phyloP scores from a whole-genome alignment of 179 eudicot genomes.

The Silene coronaria region DNA sequence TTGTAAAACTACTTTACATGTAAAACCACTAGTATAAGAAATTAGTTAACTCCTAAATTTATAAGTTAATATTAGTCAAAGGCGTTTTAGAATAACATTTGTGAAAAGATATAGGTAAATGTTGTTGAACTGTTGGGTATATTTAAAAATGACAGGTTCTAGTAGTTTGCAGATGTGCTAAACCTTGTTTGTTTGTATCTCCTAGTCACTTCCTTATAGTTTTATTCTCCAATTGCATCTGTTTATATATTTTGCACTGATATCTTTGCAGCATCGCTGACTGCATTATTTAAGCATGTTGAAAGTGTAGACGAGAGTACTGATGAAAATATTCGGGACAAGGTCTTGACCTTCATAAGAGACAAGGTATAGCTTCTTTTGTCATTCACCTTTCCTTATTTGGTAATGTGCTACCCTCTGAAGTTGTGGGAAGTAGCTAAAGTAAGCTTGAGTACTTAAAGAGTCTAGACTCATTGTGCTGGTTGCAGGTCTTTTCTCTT shows the following conservation, averaged over 20 bases:
- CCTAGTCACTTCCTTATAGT: not conserved
- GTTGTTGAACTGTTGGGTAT: not conserved
- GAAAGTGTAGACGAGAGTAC: conserved; percentile 71
- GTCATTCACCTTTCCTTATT: conserved; percentile 1
- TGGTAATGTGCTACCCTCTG: not conserved
- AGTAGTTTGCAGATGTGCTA: not conserved
- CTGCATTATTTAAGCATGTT: conserved; percentile 86
- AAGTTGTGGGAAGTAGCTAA: not conserved
- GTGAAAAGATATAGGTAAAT: not conserved
- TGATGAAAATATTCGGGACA: conserved; percentile 84
- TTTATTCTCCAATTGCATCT: not conserved
- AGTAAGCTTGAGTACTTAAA: not conserved
- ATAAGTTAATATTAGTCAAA: too few relatives aligned
- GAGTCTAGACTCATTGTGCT: conserved; percentile 2
- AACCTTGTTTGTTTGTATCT: not conserved
- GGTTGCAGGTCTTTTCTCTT: conserved; percentile 74
- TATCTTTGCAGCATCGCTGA: conserved; percentile 64
- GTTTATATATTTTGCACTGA: conserved; percentile 1
- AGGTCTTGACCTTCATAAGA: conserved; percentile 65
- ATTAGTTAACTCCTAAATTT: too few relatives aligned
- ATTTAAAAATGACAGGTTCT: not conserved
- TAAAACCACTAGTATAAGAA: too few relatives aligned
- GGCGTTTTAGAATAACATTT: not conserved
- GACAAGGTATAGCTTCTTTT: conserved; percentile 60
- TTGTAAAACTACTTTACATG: too few relatives aligned